phyloP scores from a whole-genome alignment of 129 eudicot genomes.

The Tagetes patula region DNA sequence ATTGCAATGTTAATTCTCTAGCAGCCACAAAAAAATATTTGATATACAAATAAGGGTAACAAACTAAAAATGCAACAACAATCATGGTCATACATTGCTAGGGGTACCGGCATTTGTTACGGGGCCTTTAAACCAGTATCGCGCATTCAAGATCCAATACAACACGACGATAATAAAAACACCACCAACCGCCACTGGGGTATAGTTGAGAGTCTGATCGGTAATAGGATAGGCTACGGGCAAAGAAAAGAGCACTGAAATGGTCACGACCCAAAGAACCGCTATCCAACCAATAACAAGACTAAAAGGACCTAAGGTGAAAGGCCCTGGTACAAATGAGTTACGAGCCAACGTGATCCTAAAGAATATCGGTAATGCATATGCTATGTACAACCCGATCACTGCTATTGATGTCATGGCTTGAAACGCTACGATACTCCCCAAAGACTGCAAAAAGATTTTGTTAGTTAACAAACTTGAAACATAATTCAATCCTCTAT shows the following conservation, averaged over 20 bases:
- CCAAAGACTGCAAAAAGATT: slow-evolving; percentile 70
- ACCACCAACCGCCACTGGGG: slow-evolving; percentile 96
- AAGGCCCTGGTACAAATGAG: slow-evolving; percentile 80
- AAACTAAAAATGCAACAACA: not conserved
- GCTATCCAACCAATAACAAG: slow-evolving; percentile 80
- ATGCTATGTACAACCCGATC: slow-evolving; percentile 92
- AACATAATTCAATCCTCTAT: no score
- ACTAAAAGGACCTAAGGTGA: slow-evolving; percentile 72
- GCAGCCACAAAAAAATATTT: not conserved
- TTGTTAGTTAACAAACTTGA: no score
- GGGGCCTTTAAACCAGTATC: slow-evolving; percentile 98
- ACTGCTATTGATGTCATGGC: slow-evolving; percentile 99
- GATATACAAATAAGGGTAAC: slow-evolving; percentile 16
- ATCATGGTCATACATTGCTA: slow-evolving; percentile 23
- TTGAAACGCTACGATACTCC: slow-evolving; percentile 94
- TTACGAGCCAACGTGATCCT: slow-evolving; percentile 92
- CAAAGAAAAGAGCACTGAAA: slow-evolving; percentile 81
- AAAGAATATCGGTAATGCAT: slow-evolving; percentile 87
- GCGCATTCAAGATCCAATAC: slow-evolving; percentile 72
- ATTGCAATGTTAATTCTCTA: no score
- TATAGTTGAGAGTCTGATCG: slow-evolving; percentile 71
- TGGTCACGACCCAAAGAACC: slow-evolving; percentile 78
- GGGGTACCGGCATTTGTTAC: slow-evolving; percentile 57
- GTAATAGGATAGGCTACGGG: slow-evolving; percentile 88
- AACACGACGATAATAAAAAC: slow-evolving; percentile 55